phyloP scores from a whole-genome alignment of 805 yeast species.

The Sungouiozyma intestinalis region DNA sequence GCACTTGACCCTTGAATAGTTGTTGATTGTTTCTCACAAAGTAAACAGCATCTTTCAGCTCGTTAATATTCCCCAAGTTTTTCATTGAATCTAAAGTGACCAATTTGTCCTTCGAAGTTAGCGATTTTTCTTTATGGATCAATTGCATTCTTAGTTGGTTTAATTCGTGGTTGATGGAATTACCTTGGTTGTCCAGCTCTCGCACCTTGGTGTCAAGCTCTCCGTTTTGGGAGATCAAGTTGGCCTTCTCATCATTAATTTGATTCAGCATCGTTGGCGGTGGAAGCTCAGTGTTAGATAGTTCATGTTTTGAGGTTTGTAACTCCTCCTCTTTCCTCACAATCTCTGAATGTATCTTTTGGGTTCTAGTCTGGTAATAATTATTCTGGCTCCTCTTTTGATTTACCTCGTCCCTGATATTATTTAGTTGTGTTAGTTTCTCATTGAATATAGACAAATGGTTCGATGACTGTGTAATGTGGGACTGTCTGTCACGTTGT shows the following conservation, averaged over 20 bases:
- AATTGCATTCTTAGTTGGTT: slow-evolving; percentile 29
- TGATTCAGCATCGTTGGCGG: slow-evolving; percentile 11
- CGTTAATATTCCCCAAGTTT: slow-evolving; percentile 17
- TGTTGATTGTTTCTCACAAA: slow-evolving; percentile 28
- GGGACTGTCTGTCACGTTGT: slow-evolving; percentile 6
- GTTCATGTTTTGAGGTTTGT: slow-evolving; percentile 1
- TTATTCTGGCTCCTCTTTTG: slow-evolving; percentile 11
- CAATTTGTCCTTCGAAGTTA: slow-evolving; percentile 42
- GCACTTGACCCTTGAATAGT: slow-evolving; percentile 36
- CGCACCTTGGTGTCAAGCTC: slow-evolving; percentile 11
- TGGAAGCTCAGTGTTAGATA: slow-evolving; percentile 3
- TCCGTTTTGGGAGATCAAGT: slow-evolving; percentile 14
- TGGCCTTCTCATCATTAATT: slow-evolving; percentile 14
- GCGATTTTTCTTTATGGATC: slow-evolving; percentile 28
- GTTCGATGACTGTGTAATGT: not conserved
- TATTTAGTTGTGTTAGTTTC: slow-evolving; percentile 11
- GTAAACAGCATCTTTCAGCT: slow-evolving; percentile 26
- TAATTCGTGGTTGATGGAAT: slow-evolving; percentile 33
- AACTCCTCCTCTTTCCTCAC: slow-evolving; percentile 6
- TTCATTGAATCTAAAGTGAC: slow-evolving; percentile 32
- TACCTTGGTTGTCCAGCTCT: slow-evolving; percentile 23
- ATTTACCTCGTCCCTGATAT: slow-evolving; percentile 10
- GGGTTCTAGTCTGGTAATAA: slow-evolving; percentile 15
- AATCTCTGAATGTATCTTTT: slow-evolving; percentile 11
- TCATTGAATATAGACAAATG: slow-evolving; percentile 2